These are phyloP conservation scores for Mrakia hoshinonis DNA, from an alignment of 768 basidiomycete genomes.

Conservation along the genomic window DNA sequence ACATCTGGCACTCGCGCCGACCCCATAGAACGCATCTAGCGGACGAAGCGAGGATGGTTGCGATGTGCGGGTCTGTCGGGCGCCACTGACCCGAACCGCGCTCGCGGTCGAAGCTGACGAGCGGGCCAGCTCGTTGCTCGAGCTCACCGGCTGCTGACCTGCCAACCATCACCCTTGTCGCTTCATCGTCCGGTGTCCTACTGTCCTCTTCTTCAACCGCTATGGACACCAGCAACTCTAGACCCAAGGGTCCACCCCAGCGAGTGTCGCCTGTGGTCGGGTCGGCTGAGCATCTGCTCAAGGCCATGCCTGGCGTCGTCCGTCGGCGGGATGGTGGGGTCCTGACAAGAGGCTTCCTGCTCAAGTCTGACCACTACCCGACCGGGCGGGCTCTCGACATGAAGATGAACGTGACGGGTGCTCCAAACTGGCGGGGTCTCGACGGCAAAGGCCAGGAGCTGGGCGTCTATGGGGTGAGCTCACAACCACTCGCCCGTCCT, in stretches of 20 bases:
- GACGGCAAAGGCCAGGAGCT: constrained; percentile 49
- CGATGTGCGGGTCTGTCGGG: too few species aligned
- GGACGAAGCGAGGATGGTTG: too few species aligned
- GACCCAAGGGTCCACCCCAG: not conserved
- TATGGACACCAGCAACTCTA: not conserved
- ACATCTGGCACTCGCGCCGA: too few species aligned
- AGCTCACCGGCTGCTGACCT: too few species aligned
- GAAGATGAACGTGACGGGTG: constrained; percentile 83
- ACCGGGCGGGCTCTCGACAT: constrained; percentile 48
- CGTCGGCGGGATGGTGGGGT: constrained; percentile 23
- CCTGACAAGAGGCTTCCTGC: constrained; percentile 7
- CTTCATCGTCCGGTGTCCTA: too few species aligned
- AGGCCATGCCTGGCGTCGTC: constrained; percentile 23
- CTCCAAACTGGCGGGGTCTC: constrained; percentile 83
- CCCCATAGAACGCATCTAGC: too few species aligned
- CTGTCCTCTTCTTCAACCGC: not conserved
- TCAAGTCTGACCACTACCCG: constrained; percentile 37
- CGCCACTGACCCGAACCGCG: too few species aligned
- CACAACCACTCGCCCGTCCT: not conserved
- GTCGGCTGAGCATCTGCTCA: constrained; percentile 20
- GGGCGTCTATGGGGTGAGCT: constrained; percentile 74
- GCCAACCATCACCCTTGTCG: too few species aligned
- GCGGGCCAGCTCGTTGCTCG: too few species aligned
- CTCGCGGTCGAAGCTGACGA: too few species aligned
- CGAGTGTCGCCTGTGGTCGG: not conserved